These are phyloP conservation scores for Bipolaris victoriae DNA, from an alignment of 2,329 filamentous ascomycete species.

Conservation along the genomic window DNA sequence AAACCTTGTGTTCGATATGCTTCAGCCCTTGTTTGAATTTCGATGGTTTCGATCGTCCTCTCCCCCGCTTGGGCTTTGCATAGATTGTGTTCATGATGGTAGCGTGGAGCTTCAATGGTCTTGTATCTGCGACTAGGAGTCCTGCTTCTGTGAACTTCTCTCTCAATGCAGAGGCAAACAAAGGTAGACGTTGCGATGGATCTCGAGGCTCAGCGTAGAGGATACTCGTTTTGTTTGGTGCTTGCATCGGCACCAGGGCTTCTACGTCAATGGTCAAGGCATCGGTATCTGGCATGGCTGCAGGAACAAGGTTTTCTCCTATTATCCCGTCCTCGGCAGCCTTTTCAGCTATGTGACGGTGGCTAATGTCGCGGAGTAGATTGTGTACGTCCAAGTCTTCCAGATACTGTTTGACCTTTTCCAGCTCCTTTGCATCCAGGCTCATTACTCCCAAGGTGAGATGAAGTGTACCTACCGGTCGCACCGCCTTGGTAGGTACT, in stretches of 20 bases:
- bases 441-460: constrained; percentile 88
- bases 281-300: constrained; percentile 33
- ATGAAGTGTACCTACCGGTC: constrained; percentile 81
- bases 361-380: constrained; percentile 29
- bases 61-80: constrained; percentile 54
- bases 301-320: constrained; percentile 37
- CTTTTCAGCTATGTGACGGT: constrained; percentile 17
- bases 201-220: constrained; percentile 70
- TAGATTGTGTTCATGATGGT: constrained; percentile 89
- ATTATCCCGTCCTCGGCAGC: constrained; percentile 28
- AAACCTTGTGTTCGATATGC: constrained; percentile 3
- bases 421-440: constrained; percentile 60
- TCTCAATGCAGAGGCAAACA: constrained; percentile 65
- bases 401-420: constrained; percentile 53
- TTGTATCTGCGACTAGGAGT: constrained; percentile 63
- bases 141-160: constrained; percentile 61
- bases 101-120: constrained; percentile 77
- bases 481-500: constrained; percentile 70
- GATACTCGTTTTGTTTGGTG: constrained; percentile 62
- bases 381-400: constrained; percentile 52
- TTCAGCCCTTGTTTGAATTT: constrained; percentile 6
- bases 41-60: constrained; percentile 32
- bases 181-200: constrained; percentile 56
- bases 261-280: constrained; percentile 53
- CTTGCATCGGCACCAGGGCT: constrained; percentile 66